Base-by-base conservation (phyloP, 306 rosid species). In the Quercus berberidifolia region DNA sequence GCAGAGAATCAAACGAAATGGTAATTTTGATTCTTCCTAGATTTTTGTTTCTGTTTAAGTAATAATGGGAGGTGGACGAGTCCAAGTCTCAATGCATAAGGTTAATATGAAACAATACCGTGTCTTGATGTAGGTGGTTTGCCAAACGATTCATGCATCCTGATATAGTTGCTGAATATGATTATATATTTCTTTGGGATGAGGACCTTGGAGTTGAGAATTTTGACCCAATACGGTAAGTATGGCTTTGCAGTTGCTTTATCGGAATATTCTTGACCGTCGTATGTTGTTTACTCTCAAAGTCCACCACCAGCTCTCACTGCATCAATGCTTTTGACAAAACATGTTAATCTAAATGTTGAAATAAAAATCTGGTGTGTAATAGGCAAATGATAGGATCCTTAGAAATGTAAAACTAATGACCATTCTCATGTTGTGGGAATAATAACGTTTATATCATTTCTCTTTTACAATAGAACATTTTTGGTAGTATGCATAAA, bases 111-210 rank as follows among this genome's bases (percentile, higher is more conserved):
- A 78, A 73, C 33, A 35, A 51, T 79, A 51, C 67, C 18, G 38
- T 79, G 41, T 71, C 55, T 28, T 77, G 35, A 71, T 72, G 73
- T 35, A 94, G 99, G 99, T 94, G 99, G 99, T 92, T 94, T 56
- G 95, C 99, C 5, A 94, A 94, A 74, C 92, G 99, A 12, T 94
- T 94, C 87, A 74, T 94, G 88, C 99, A 94, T 87, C 99, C 99
- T 74, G 97, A 92, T 82, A 87, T 94, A 79, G 91, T 92, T 83
- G 83, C 90, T 33, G 92, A 86, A 78, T 94, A 94, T 58, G 71
- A 87, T 79, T 90, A 88, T 81, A 87, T 94, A 62, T 94, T 94
- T 88, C 99, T 94, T 17, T 94, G 99, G 99, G 99, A 94, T 20
- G 99, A 94, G 79, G 99, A 94, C 83, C 92, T 94, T 75, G 97